Percentiles rank a stretch among this genome's conserved stretches.
phyloP scores from a whole-genome alignment of 805 yeast genomes.

The Brettanomyces bruxellensis region DNA sequence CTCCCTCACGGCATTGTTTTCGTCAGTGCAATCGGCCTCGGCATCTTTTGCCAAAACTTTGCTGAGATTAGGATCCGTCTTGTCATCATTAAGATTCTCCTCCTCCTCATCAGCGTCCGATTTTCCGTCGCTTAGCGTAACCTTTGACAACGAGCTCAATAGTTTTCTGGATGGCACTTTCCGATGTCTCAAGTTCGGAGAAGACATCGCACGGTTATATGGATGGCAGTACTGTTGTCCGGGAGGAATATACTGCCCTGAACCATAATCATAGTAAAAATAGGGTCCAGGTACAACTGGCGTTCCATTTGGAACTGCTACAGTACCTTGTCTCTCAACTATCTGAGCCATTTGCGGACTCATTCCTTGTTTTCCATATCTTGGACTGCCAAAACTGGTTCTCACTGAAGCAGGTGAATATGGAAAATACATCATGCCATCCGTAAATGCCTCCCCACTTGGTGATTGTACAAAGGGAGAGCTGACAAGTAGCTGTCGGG shows the following conservation, averaged over 20 bases:
- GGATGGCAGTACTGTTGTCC: background rate
- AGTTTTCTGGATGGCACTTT: background rate
- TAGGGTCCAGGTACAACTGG: background rate
- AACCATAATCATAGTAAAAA: background rate
- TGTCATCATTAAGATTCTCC: background rate
- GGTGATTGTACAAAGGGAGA: slow-evolving; percentile 50
- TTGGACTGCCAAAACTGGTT: background rate
- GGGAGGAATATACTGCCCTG: background rate
- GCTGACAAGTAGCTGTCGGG: slow-evolving; percentile 49
- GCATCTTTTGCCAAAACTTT: background rate
- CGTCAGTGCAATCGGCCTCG: background rate
- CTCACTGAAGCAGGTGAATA: background rate
- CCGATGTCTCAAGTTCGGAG: background rate
- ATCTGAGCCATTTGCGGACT: too few species aligned
- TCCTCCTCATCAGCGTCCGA: background rate
- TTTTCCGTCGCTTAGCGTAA: background rate
- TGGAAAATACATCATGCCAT: background rate
- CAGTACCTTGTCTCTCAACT: too few species aligned
- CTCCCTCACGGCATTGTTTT: background rate
- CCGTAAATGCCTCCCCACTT: slow-evolving; percentile 7
- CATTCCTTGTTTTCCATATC: background rate
- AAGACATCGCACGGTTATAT: background rate
- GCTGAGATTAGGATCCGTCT: background rate
- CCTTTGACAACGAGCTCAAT: background rate
- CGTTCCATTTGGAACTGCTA: background rate